Conservation (phyloP, 257 asterid genomes). For the Fraxinus anomala region DNA sequence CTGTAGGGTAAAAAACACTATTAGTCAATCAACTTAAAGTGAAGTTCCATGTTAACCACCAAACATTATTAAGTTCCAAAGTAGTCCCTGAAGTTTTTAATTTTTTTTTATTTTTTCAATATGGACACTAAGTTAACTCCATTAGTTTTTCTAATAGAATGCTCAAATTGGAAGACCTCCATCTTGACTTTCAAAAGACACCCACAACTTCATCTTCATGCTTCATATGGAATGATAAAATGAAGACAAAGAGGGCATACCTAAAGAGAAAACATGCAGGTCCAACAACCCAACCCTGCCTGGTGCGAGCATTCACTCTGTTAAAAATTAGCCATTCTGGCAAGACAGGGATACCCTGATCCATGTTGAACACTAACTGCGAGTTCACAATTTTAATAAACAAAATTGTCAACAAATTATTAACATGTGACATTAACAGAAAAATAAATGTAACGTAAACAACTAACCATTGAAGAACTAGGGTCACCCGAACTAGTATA, state of each 20-base stretch:
- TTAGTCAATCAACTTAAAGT: not conserved
- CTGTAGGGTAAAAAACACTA: not conserved
- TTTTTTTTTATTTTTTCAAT: not conserved
- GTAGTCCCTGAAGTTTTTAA: not conserved
- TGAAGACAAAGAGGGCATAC: slow-evolving; percentile 41
- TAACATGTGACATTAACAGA: slow-evolving; percentile 6
- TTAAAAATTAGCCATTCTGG: slow-evolving; percentile 87
- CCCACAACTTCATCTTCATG: not conserved
- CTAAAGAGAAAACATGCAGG: slow-evolving; percentile 71
- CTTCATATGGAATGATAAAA: slow-evolving; percentile 14
- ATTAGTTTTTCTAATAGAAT: not conserved
- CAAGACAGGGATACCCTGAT: slow-evolving; percentile 82
- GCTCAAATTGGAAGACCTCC: not conserved
- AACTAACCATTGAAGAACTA: slow-evolving; percentile 84
- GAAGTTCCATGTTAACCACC: not conserved
- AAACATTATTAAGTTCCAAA: not conserved
- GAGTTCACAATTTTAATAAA: slow-evolving; percentile 12
- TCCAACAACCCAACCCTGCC: slow-evolving; percentile 79
- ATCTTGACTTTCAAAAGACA: slow-evolving; percentile 4
- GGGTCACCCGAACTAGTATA: slow-evolving; percentile 90
- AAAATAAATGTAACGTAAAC: slow-evolving; percentile 14
- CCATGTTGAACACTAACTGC: slow-evolving; percentile 92
- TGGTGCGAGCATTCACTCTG: slow-evolving; percentile 84
- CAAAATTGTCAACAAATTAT: slow-evolving; percentile 16
- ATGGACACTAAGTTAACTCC: not conserved